These are phyloP conservation scores for Ceratocystiopsis sp. DNA, from an alignment of 2,329 filamentous ascomycete species.

Conservation along the genomic window DNA sequence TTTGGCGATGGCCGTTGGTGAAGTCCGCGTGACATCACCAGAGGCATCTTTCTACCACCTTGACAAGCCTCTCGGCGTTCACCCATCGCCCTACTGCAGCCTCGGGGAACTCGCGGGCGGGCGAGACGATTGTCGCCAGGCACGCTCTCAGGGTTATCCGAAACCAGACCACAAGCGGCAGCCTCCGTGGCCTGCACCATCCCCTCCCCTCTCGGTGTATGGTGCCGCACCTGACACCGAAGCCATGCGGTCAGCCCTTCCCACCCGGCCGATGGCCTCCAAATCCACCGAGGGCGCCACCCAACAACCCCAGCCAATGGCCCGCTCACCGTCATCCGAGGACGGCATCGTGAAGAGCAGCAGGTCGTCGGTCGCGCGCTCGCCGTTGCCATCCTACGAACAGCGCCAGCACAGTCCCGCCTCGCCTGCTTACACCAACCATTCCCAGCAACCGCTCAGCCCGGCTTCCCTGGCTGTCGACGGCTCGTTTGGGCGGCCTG, in stretches of 20 bases:
- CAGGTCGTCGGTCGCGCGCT: slow-evolving; percentile 1
- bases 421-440: too few species aligned
- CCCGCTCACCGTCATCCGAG: slow-evolving; percentile 12
- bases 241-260: slow-evolving; percentile 11
- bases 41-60: slow-evolving; percentile 5
- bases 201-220: neutral
- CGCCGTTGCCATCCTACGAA: neutral
- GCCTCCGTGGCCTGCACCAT: neutral
- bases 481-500: neutral
- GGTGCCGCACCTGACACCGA: too few species aligned
- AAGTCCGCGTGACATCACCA: slow-evolving; percentile 8
- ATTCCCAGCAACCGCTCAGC: slow-evolving; percentile 6
- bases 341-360: slow-evolving; percentile 5
- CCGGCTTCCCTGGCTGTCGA: slow-evolving; percentile 8
- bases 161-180: neutral
- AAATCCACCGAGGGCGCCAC: slow-evolving; percentile 6
- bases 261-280: slow-evolving; percentile 11
- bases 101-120: neutral
- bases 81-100: neutral
- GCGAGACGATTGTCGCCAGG: slow-evolving; percentile 2
- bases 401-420: neutral
- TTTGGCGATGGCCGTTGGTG: slow-evolving; percentile 10
- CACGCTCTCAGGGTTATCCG: slow-evolving; percentile 1
- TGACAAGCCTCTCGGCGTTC: slow-evolving; percentile 1
- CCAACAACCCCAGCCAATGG: slow-evolving; percentile 2